phyloP scores from a whole-genome alignment of 2,329 filamentous ascomycete genomes.

The Stromatinia cepivora region DNA sequence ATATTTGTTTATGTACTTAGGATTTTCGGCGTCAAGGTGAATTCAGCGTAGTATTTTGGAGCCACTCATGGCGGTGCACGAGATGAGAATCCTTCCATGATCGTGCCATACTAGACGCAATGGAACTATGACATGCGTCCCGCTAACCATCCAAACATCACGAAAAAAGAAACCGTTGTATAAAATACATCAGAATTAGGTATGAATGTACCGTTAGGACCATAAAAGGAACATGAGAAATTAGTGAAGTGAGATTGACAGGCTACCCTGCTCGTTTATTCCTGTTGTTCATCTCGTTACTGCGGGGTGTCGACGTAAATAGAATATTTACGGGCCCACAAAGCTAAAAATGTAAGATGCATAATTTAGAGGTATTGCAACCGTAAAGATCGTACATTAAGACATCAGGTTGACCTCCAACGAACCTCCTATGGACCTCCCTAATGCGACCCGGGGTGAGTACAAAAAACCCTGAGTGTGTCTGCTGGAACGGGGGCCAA shows the following conservation, averaged over 20 bases:
- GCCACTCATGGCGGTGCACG: neutral
- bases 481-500: too few relatives aligned
- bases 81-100: neutral
- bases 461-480: too few relatives aligned
- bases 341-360: neutral
- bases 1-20: neutral
- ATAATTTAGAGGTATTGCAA: neutral
- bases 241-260: slow-evolving; percentile 1
- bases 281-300: neutral
- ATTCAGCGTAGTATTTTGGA: neutral
- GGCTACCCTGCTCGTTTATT: neutral
- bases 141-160: neutral
- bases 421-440: neutral
- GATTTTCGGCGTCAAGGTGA: neutral
- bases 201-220: neutral
- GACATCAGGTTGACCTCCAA: neutral
- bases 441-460: too few relatives aligned
- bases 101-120: neutral
- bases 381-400: neutral
- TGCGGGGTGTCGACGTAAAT: neutral
- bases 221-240: neutral
- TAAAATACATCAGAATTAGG: neutral
- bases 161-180: neutral
- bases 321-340: neutral
- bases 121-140: neutral